Evolutionary conservation across 2,329 filamentous ascomycete genomes (phyloP), one percentile per base, ranked within the genome.

Genomic region (Penicillium freii): DNA sequence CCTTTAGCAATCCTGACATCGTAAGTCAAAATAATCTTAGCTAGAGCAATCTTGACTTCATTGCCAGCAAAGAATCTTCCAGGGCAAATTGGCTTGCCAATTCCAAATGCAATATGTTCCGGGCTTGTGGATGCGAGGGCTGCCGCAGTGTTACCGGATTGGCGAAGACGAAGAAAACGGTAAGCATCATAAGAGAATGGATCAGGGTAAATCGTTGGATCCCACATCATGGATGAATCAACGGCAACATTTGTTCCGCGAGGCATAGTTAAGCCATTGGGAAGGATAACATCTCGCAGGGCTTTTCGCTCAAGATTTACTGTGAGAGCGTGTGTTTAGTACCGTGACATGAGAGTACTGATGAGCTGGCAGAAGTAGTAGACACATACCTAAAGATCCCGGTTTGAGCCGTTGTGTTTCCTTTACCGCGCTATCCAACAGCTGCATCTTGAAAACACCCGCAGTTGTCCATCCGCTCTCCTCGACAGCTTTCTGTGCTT

Each of bases 1-100:
- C 27, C 19, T n/a, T 42, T 5, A 33, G 38, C 8, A 23, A 51
- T 29, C 21, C 19, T 51, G 13, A 51, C 27, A 27, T 51, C 39
- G 11, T 44, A 45, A n/a, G 27, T 33, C 21, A 51, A 25, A 13
- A 51, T 19, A 25, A 51, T 51, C 27, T 33, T 44, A n/a, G 49
- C 49, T 8, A 51, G 21, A 27, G 38, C 40, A 17, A 72, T 66
- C 56, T 73, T 73, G 47, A 72, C 56, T 47, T 66, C 62, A 13
- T 64, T 60, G 21, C 46, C 55, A 7, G 68, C 71, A 46, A 72
- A 70, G 51, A 66, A 69, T 4, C 71, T 59, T 1, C 70, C 70
- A 8, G 69, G 68, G 45, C 71, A 73, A 0, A 69, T 62, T 33
- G 60, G 51, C 27, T 55, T 63, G 3, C 71, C 69, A 33, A 65